These are phyloP conservation scores for Lactarius akahatsu DNA, from an alignment of 768 basidiomycete genomes.

Conservation along the genomic window DNA sequence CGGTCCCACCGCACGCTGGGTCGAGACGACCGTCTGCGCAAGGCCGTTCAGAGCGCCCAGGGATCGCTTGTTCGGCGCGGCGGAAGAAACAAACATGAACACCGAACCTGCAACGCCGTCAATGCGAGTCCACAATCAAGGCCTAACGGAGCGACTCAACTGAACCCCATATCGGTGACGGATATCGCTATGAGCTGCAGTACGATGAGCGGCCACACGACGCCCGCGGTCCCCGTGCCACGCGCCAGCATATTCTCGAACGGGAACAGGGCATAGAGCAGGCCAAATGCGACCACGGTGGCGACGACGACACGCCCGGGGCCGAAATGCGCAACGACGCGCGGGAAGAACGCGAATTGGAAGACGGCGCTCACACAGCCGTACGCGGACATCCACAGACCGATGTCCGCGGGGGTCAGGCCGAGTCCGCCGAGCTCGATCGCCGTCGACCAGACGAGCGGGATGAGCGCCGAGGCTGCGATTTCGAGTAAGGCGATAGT, in stretches of 20 bases:
- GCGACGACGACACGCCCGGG: not conserved
- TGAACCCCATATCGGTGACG: not conserved
- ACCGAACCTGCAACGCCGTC: not conserved
- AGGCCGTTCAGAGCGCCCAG: constrained; percentile 40
- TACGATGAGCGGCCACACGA: not conserved
- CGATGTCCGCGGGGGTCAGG: not conserved
- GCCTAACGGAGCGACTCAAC: not conserved
- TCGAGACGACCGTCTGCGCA: constrained; percentile 49
- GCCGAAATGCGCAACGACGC: not conserved
- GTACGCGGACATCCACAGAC: not conserved
- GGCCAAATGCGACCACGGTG: not conserved
- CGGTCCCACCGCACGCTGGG: constrained; percentile 45
- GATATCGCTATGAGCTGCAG: not conserved
- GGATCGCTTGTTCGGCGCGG: constrained; percentile 36
- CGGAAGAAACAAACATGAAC: constrained; percentile 37
- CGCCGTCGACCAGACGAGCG: not conserved
- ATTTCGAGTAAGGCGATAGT: not conserved
- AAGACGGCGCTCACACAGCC: not conserved
- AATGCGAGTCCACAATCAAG: not conserved
- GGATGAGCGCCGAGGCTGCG: not conserved
- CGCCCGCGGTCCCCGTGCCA: not conserved
- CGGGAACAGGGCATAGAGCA: constrained; percentile 32
- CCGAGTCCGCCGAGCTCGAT: not conserved
- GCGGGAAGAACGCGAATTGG: not conserved
- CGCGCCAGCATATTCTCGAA: constrained; percentile 10